Evolutionary conservation across 345 rosid genomes (phyloP), one percentile per base, ranked within the genome.

Genomic region (Microcos paniculata): DNA sequence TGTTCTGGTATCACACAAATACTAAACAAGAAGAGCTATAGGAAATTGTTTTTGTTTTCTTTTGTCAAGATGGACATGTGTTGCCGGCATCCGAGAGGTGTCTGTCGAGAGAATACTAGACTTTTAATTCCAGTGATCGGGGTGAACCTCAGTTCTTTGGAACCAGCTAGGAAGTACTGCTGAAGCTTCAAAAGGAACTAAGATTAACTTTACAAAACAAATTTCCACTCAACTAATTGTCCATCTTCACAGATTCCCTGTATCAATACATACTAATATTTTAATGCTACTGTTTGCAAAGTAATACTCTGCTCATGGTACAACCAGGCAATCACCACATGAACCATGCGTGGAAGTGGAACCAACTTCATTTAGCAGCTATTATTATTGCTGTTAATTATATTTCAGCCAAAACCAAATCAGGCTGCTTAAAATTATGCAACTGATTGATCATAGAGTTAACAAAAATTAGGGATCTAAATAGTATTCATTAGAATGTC

Each of bases 241-340:
- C 72, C 40, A 70, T 43, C 16, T 40, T 42, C 30, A 43, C 26
- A 31, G 72, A 74, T 79, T 75, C 82, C 51, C 49, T 18, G 53
- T 18, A 42, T 62, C 64, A 51, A 71, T 48, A 35, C 40, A 35
- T 35, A 35, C 4, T 35, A 35, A 35, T 0, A 7, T 35, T 3
- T 35, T 35, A 2, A 35, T 35, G 4, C n/a, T n/a, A n/a, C n/a
- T n/a, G n/a, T n/a, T n/a, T n/a, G n/a, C n/a, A n/a, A n/a, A n/a
- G n/a, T n/a, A n/a, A n/a, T 35, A 35, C 40, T 58, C 8, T 58
- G 55, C 30, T 16, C 13, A 23, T 62, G 33, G 43, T 16, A 61
- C 10, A 61, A 30, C 42, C 42, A 61, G n/a, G 21, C 42, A 56
- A 56, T 23, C 62, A 23, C 62, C n/a, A 53, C 28, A 53, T 9